Conservation (phyloP, 768 basidiomycete genomes). For the Boletus pseudopeckii region DNA sequence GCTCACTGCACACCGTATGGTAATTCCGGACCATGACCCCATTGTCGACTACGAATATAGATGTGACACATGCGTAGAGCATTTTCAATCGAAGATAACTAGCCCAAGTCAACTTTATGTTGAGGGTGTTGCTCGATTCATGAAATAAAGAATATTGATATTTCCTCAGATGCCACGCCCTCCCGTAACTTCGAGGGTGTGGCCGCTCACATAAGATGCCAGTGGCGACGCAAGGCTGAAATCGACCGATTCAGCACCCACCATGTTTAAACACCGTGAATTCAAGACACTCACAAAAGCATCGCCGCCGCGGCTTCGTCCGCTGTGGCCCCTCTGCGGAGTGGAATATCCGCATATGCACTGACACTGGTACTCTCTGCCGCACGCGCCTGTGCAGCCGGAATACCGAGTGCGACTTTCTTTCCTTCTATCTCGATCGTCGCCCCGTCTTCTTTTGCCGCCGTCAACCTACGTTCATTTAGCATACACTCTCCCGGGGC, state of each 20-base stretch:
- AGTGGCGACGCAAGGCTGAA: slow-evolving; percentile 72
- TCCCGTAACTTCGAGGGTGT: slow-evolving; percentile 82
- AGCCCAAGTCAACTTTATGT: neutral
- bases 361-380: slow-evolving; percentile 40
- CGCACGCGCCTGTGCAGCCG: slow-evolving; percentile 44
- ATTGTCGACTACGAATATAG: neutral
- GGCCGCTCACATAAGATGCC: slow-evolving; percentile 77
- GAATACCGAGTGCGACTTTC: slow-evolving; percentile 80
- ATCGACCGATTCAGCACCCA: slow-evolving; percentile 6
- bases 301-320: slow-evolving; percentile 77
- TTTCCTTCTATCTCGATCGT: slow-evolving; percentile 79
- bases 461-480: slow-evolving; percentile 55
- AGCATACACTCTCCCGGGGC: neutral
- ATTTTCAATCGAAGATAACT: neutral
- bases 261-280: neutral
- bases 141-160: neutral
- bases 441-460: slow-evolving; percentile 72
- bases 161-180: slow-evolving; percentile 62
- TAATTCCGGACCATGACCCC: neutral
- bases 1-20: neutral
- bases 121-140: neutral
- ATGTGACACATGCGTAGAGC: neutral
- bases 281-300: slow-evolving; percentile 59
- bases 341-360: slow-evolving; percentile 52
- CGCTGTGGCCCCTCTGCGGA: slow-evolving; percentile 60